Conservation (phyloP, 768 basidiomycete species). For the Dacryopinax primogenitus region DNA sequence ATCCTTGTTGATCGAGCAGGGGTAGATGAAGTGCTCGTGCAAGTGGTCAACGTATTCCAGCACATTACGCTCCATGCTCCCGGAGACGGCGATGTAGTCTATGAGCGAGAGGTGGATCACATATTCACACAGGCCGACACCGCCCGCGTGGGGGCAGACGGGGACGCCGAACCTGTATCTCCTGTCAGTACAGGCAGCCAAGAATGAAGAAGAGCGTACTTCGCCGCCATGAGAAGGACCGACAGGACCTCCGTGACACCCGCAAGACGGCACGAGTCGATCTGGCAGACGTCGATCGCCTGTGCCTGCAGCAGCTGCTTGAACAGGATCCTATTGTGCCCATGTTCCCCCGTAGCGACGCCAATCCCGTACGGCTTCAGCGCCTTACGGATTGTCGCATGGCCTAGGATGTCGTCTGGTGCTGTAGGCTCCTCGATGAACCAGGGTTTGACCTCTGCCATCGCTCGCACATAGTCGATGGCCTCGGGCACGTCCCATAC, state of each 20-base stretch:
- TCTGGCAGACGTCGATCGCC: slow-evolving; percentile 35
- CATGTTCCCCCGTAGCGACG: slow-evolving; percentile 36
- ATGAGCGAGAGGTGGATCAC: slow-evolving; percentile 29
- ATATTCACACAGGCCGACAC: slow-evolving; percentile 33
- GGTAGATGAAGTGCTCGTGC: slow-evolving; percentile 32
- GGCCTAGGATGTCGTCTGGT: slow-evolving; percentile 23
- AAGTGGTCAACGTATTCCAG: slow-evolving; percentile 29
- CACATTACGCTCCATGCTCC: slow-evolving; percentile 32
- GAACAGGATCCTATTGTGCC: slow-evolving; percentile 33
- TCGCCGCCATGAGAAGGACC: slow-evolving; percentile 33
- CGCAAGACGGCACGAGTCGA: slow-evolving; percentile 33
- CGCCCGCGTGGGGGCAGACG: slow-evolving; percentile 34
- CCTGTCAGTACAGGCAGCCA: background rate
- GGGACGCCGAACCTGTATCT: slow-evolving; percentile 23
- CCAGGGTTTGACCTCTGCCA: slow-evolving; percentile 30
- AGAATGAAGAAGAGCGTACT: slow-evolving; percentile 14
- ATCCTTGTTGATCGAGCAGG: slow-evolving; percentile 29
- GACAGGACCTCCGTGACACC: slow-evolving; percentile 34
- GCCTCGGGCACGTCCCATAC: slow-evolving; percentile 32
- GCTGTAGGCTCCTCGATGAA: slow-evolving; percentile 36
- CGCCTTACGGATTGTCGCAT: slow-evolving; percentile 23
- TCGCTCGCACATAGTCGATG: slow-evolving; percentile 30
- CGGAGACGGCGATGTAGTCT: slow-evolving; percentile 34
- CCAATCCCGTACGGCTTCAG: slow-evolving; percentile 31
- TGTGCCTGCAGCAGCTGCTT: slow-evolving; percentile 34